Evolutionary conservation across 2,329 filamentous ascomycete species (phyloP), one percentile per base, ranked within the genome.

Genomic region (Boeremia lycopersici): DNA sequence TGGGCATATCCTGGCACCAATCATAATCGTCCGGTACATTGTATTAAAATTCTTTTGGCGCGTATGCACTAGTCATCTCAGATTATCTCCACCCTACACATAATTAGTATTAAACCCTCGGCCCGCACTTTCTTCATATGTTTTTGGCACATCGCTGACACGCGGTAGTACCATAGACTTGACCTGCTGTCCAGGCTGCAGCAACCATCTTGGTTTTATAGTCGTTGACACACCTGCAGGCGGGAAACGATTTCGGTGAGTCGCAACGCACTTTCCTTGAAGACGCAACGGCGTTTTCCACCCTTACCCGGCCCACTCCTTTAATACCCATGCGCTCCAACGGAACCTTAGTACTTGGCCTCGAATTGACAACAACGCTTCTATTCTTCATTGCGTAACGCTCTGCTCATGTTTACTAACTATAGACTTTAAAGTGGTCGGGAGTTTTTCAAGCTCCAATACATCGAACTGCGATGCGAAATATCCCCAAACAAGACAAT

Each of bases 401-500:
- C 4, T 9, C 28, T 17, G 8, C 11, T 3, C 8, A 34, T 34
- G 13, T 2, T 17, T 36, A 43, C 48, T 56, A 26, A 56, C 29
- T 12, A 19, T 15, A 28, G 9, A 29, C 29, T 41, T 41, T 30
- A 6, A 48, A 77, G 75, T 41, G 64, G 61, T 49, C 70, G 74
- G 45, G 70, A 76, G 34, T 70, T 77, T 48, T 76, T 75, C 62
- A 76, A 76, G 53, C 61, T 77, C n/a, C 57, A 69, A 44, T 67
- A 67, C 56, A 73, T 77, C 59, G 63, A 74, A 51, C 58, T 77
- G 67, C 69, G 64, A 71, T 75, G 71, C 67, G 64, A 75, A 43
- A 33, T 50, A 40, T 58, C 63, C n/a, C 59, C 61, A 43, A 55
- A 53, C 31, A 61, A 62, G 15, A 61, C 51, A 31, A 59, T 62